Evolutionary conservation across 306 rosid species (phyloP), one percentile per base, ranked within the genome.

Genomic region (Citrullus mucosospermus): DNA sequence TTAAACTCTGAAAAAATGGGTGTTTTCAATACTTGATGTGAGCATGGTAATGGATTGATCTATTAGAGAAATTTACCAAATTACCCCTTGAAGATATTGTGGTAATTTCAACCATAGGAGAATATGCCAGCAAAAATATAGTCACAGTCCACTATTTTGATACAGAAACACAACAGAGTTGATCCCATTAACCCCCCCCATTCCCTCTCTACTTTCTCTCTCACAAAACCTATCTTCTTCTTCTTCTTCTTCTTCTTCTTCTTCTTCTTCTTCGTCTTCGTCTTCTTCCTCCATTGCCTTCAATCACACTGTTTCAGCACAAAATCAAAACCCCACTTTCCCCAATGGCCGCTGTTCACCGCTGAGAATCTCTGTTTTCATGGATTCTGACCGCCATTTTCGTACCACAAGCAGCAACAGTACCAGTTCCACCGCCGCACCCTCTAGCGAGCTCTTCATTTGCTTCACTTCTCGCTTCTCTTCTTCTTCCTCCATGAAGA

Each of bases 381-480:
- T 87, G 92, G 97, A 85, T 58, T 60, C 77, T 78, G 96, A 89
- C 41, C 85, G 82, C 84, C 81, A 85, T 60, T 86, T 85, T 83
- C 82, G 84, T 51, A 84, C 79, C 48, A 76, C 87, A 12, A 87
- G 78, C 60, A 87, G 8, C 28, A 78, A 25, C 59, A 70, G 18
- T 59, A 76, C 85, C 44, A 85, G 63, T 63, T 85, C 34, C 16
- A 79, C 41, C 60, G 44, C 78, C 59, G 82, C 81, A 28, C 71
- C 80, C 81, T 86, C 87, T 17, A 89, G 93, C 57, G 91, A 94
- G 89, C 88, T 90, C 46, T 88, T 92, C 85, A 83, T 90, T 32
- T 93, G 96, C 83, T 57, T 91, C 89, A 88, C 94, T 30, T 89
- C 93, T 1, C 88, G 92, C 30, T 85, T 92, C 65, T 94, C 98